A percentile compares a stretch with the other conserved stretches of the same genome.
Conservation (phyloP, 176 grass and related monocot genomes). For the Aechmea fasciata region DNA sequence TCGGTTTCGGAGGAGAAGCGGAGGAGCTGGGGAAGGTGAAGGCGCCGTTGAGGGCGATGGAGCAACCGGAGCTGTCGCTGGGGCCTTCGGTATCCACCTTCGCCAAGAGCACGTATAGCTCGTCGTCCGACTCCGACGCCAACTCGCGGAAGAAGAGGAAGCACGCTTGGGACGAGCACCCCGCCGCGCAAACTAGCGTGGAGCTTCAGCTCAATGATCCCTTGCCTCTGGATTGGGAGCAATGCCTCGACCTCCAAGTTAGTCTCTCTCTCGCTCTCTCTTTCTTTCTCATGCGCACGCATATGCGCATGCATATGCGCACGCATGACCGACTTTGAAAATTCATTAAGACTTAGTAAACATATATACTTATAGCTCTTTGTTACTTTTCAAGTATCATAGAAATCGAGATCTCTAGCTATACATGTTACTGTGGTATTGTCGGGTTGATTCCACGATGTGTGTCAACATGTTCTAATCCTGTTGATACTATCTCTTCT, state of each 20-base stretch:
- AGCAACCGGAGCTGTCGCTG: slow-evolving; percentile 55
- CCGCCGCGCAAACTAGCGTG: slow-evolving; percentile 29
- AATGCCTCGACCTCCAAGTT: slow-evolving; percentile 85
- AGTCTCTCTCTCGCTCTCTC: slow-evolving; percentile 13
- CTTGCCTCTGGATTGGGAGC: slow-evolving; percentile 83
- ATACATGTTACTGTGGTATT: slow-evolving; percentile 12
- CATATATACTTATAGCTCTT: background rate
- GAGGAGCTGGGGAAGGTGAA: slow-evolving; percentile 15
- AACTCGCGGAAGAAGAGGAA: slow-evolving; percentile 76
- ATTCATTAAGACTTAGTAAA: background rate
- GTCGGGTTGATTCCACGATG: slow-evolving; percentile 14
- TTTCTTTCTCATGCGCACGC: background rate
- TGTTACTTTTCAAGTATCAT: background rate
- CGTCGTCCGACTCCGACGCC: slow-evolving; percentile 62
- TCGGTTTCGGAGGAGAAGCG: background rate
- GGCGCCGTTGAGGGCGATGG: slow-evolving; percentile 22
- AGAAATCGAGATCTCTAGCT: background rate
- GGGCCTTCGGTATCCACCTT: slow-evolving; percentile 30
- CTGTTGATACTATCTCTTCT: background rate
- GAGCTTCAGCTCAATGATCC: slow-evolving; percentile 76
- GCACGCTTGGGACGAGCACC: slow-evolving; percentile 40
- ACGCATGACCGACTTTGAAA: background rate
- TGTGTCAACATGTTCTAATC: background rate
- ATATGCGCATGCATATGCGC: background rate
- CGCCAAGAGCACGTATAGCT: slow-evolving; percentile 29